Percentiles rank a stretch among this genome's conserved stretches.
Conservation (phyloP, 108 stramenopile genomes). For the Cyclotella baltica region DNA sequence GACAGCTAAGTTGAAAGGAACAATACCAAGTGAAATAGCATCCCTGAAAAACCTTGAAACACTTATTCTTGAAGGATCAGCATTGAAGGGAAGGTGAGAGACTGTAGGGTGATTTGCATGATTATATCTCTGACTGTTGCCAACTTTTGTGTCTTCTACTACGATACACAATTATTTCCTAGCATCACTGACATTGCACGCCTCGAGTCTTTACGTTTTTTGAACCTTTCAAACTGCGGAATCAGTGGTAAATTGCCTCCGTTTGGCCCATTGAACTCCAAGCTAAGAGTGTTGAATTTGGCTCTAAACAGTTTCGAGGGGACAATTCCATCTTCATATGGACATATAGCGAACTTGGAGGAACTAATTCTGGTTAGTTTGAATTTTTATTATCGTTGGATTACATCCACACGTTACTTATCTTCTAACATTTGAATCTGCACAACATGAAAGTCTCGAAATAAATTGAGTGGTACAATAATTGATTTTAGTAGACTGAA, state of each 20-base stretch:
- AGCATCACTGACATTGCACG: background rate
- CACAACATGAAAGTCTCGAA: background rate
- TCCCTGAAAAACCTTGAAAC: conserved; percentile 40
- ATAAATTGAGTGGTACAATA: background rate
- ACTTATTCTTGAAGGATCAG: conserved; percentile 56
- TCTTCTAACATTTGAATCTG: too few species aligned
- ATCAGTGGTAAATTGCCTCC: background rate
- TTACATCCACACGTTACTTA: too few species aligned
- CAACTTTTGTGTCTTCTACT: background rate
- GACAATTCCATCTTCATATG: background rate
- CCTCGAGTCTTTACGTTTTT: background rate
- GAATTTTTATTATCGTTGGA: background rate
- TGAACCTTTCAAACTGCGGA: background rate
- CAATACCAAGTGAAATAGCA: conserved; percentile 5
- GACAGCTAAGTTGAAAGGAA: conserved; percentile 10
- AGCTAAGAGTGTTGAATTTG: background rate
- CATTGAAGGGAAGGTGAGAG: conserved; percentile 39
- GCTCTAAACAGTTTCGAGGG: background rate
- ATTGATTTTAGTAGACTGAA: background rate
- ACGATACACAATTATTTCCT: background rate
- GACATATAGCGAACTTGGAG: background rate
- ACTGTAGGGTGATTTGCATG: background rate
- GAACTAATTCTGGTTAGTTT: background rate
- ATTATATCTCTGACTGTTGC: background rate
- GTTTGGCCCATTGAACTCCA: too few species aligned